A percentile compares a stretch with the other conserved stretches of the same genome.
Conservation (phyloP, 2,329 filamentous ascomycete species). For the Monilinia fructicola region DNA sequence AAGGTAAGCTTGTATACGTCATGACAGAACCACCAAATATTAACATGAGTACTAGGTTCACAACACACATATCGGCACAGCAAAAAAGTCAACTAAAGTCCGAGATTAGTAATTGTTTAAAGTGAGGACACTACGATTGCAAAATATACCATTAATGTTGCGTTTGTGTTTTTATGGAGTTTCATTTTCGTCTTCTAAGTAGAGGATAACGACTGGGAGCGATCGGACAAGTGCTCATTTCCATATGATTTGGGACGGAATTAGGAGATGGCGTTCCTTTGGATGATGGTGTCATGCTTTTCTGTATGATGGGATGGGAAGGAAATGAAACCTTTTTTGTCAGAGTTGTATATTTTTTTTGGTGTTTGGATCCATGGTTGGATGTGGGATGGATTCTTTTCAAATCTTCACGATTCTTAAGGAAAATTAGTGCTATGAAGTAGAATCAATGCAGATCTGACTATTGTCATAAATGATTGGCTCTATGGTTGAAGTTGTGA, state of each 20-base stretch:
- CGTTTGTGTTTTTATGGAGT: constrained; percentile 17
- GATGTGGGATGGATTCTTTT: constrained; percentile 4
- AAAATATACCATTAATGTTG: constrained; percentile 23
- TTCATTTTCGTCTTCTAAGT: constrained; percentile 8
- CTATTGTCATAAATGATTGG: not conserved
- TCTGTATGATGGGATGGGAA: constrained; percentile 14
- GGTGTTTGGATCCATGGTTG: constrained; percentile 14
- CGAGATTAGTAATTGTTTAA: constrained; percentile 39
- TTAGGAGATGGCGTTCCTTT: constrained; percentile 15
- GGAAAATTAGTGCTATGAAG: not conserved
- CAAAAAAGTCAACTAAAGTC: constrained; percentile 70
- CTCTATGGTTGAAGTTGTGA: not conserved
- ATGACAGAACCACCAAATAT: constrained; percentile 25
- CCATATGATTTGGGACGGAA: constrained; percentile 3
- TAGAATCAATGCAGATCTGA: constrained; percentile 10
- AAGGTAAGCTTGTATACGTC: constrained; percentile 59
- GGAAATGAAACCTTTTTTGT: not conserved
- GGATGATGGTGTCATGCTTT: constrained; percentile 10
- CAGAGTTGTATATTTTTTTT: constrained; percentile 21
- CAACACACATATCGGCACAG: constrained; percentile 90
- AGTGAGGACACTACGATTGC: constrained; percentile 13
- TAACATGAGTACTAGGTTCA: constrained; percentile 55
- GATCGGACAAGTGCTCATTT: constrained; percentile 18
- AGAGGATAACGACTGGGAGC: constrained; percentile 16
- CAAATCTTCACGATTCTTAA: constrained; percentile 2